These are phyloP conservation scores for Podospora appendiculata DNA, from an alignment of 495 filamentous ascomycete species.

Conservation along the genomic window DNA sequence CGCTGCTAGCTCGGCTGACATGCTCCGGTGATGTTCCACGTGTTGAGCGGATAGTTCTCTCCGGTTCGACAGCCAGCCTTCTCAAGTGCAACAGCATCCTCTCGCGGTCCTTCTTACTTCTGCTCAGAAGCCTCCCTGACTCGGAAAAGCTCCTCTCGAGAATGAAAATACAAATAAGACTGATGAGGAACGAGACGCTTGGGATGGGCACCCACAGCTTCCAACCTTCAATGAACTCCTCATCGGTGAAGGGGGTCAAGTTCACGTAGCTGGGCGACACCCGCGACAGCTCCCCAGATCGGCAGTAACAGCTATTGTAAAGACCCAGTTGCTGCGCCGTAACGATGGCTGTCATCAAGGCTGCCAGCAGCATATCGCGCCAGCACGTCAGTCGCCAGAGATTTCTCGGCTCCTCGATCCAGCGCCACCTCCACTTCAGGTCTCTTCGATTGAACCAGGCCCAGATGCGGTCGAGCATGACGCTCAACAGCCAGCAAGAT, in stretches of 20 bases:
- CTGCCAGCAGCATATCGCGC: neutral
- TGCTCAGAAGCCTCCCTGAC: neutral
- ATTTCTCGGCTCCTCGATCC: neutral
- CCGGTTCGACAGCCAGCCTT: neutral
- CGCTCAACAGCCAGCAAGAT: neutral
- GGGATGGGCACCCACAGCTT: slow-evolving; percentile 5
- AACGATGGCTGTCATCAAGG: slow-evolving; percentile 1
- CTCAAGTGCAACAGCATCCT: neutral
- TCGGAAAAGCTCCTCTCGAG: neutral
- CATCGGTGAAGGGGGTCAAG: slow-evolving; percentile 4
- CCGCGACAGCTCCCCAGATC: slow-evolving; percentile 1
- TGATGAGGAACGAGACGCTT: neutral
- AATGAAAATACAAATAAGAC: neutral
- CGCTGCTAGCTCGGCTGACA: too few species aligned
- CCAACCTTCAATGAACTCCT: slow-evolving; percentile 7
- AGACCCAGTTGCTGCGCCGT: slow-evolving; percentile 3
- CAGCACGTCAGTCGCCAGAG: slow-evolving; percentile 1
- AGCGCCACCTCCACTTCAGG: neutral
- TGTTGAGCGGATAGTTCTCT: too few species aligned
- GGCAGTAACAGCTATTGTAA: slow-evolving; percentile 8
- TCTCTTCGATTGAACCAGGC: neutral
- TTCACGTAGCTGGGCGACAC: slow-evolving; percentile 4
- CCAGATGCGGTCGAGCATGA: neutral
- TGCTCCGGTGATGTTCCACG: too few species aligned
- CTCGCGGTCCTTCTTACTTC: neutral